Base-by-base conservation (phyloP, 2,329 filamentous ascomycete genomes). In the Meredithiella fracta region DNA sequence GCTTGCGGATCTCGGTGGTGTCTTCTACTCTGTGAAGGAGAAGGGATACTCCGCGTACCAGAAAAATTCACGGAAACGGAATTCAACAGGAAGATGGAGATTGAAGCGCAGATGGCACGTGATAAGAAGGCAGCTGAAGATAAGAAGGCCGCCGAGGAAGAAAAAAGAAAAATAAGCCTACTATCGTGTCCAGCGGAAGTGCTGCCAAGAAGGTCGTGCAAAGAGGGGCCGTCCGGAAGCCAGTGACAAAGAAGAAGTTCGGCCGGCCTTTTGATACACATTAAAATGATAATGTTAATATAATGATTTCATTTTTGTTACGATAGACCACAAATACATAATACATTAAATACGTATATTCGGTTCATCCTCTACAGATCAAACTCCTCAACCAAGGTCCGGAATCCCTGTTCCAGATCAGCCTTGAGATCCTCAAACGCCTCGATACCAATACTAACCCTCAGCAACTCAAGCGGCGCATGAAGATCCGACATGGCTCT, bases 11-110 rank as follows among this genome's bases (percentile, higher is more conserved):
- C 74, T 98, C 4, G 92, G 94, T 34, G 92, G 90, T 1, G 92
- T 98, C 0, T 98, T 98, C 68, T 98, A 97, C 69, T 92, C 85
- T 1, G 79, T 98, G 65, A 96, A 95, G 70, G 91, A 97, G 70
- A 98, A 98, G 69, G 92, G 91, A 1, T 98, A 94, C 66, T 94
- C 86, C 14, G 81, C 83, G 11, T 77, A 86, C 25, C 86, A 95
- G 64, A 91, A 89, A 69, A 86, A 55, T 80, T 95, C 51, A 91
- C 85, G 0, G 91, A 97, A 70, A 83, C 82, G 15, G 91, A 96
- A 67, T 95, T 95, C 67, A 96, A 94, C 65, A 76, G 81, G 53
- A 89, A 86, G 68, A 89, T 94, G 77, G 90, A 96, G 69, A 90
- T 96, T 60, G 90, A 96, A 70, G 76, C 85, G 2, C 80, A 94